Conservation (phyloP, 169 alveolate species). For the Miamiensis avidus region DNA sequence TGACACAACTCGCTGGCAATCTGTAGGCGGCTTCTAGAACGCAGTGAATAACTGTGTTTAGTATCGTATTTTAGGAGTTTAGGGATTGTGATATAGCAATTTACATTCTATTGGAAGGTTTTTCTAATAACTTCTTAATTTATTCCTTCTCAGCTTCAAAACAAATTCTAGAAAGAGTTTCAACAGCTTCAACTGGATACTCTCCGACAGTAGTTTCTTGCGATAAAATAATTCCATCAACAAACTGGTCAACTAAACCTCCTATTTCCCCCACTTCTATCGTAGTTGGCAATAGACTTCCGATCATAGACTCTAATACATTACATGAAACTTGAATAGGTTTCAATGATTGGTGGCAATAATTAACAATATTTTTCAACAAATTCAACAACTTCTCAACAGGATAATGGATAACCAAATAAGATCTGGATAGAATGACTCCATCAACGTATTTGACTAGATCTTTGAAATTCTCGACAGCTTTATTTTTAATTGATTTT, state of each 20-base stretch:
- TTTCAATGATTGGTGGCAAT: slow-evolving; percentile 23
- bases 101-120: not conserved
- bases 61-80: slow-evolving; percentile 6
- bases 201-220: slow-evolving; percentile 43
- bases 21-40: slow-evolving; percentile 41
- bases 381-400: slow-evolving; percentile 33
- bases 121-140: slow-evolving; percentile 8
- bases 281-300: slow-evolving; percentile 33
- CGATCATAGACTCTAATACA: slow-evolving; percentile 42
- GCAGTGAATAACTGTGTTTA: slow-evolving; percentile 14
- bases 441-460: slow-evolving; percentile 37
- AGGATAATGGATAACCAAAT: slow-evolving; percentile 19
- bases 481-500: slow-evolving; percentile 13
- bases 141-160: slow-evolving; percentile 31
- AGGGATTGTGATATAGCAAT: not conserved
- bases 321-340: slow-evolving; percentile 45
- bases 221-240: slow-evolving; percentile 40
- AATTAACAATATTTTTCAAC: slow-evolving; percentile 23
- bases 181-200: slow-evolving; percentile 36
- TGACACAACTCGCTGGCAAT: slow-evolving; percentile 25
- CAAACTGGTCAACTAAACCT: slow-evolving; percentile 24
- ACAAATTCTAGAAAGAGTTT: slow-evolving; percentile 32
- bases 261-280: slow-evolving; percentile 49
- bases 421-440: slow-evolving; percentile 32
- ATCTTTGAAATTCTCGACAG: slow-evolving; percentile 37